Evolutionary conservation across 1,284 basidiomycete species (phyloP).

Genomic region (Marasmius oreades): DNA sequence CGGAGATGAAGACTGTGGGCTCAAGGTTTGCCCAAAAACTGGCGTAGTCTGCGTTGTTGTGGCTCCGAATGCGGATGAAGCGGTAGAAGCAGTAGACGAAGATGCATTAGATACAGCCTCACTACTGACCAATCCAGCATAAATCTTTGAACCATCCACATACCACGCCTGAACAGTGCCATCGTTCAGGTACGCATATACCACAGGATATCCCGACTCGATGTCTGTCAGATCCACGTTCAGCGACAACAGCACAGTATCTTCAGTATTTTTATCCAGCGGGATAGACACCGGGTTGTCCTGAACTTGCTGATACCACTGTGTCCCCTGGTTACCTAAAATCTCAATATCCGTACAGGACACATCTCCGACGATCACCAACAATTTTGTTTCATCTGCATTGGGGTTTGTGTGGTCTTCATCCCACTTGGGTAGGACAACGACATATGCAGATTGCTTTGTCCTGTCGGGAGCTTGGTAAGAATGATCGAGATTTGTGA

Average conservation of each 20-base stretch:
- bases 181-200: constrained; percentile 79
- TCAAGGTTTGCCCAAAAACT: constrained; percentile 25
- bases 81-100: constrained; percentile 17
- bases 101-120: constrained; percentile 16
- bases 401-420: constrained; percentile 33
- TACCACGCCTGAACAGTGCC: constrained; percentile 79
- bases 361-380: constrained; percentile 70
- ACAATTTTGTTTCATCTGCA: constrained; percentile 30
- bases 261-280: constrained; percentile 64
- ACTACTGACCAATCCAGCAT: constrained; percentile 49
- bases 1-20: constrained; percentile 5
- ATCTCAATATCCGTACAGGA: constrained; percentile 77
- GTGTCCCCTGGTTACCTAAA: constrained; percentile 47
- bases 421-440: constrained; percentile 65
- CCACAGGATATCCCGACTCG: constrained; percentile 56
- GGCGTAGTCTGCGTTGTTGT: constrained; percentile 11
- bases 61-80: constrained; percentile 14
- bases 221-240: constrained; percentile 66
- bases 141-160: constrained; percentile 58
- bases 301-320: constrained; percentile 70
- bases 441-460: constrained; percentile 50
- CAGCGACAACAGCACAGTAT: constrained; percentile 69
- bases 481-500: constrained; percentile 47
- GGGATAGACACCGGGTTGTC: constrained; percentile 78
- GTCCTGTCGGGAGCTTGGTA: constrained; percentile 49